Evolutionary conservation across 2,329 filamentous ascomycete species (phyloP), one percentile per base, ranked within the genome.

Genomic region (Penicillium sp.): DNA sequence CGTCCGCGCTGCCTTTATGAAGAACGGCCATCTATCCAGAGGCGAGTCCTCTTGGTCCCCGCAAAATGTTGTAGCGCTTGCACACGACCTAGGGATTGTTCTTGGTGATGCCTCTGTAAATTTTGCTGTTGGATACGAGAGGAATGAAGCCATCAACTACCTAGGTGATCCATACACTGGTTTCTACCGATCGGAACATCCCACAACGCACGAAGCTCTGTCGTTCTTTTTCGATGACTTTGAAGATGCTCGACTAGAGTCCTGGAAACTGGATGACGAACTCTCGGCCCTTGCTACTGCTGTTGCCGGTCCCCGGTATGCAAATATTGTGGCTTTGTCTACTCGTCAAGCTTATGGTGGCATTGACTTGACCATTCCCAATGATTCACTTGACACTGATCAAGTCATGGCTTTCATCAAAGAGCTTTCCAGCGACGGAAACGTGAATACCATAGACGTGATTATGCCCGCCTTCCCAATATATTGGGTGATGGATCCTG

Each of bases 391-490:
- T 5, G 66, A 75, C 58, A 73, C 71, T 1, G 65, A 62, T 19
- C 65, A 74, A 37, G 67, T 73, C 1, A 61, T 77, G 33, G 76
- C 73, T 6, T 80, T 80, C 42, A 72, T 80, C 61, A 80, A 80
- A 53, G 78, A 81, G 61, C 73, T 81, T 43, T 78, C 76, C 5
- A 80, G 77, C 46, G 72, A 80, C 57, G 78, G 78, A 3, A 80
- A 81, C 57, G 59, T 78, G 42, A 79, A 80, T 57, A 80, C 79
- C 0, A 70, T 80, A 16, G 79, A 81, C 60, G 71, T 81, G 38
- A 78, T 80, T 40, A 79, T 75, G 70, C 76, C 78, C 1, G 71
- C 75, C 6, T 79, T 79, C 56, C 79, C 79, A 0, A 73, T 81
- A 13, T 79, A 79, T 57, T 79, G 78, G 60, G 73, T 78, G 42